Base-by-base conservation (phyloP, 2,329 filamentous ascomycete genomes). In the Colletotrichum shisoi region DNA sequence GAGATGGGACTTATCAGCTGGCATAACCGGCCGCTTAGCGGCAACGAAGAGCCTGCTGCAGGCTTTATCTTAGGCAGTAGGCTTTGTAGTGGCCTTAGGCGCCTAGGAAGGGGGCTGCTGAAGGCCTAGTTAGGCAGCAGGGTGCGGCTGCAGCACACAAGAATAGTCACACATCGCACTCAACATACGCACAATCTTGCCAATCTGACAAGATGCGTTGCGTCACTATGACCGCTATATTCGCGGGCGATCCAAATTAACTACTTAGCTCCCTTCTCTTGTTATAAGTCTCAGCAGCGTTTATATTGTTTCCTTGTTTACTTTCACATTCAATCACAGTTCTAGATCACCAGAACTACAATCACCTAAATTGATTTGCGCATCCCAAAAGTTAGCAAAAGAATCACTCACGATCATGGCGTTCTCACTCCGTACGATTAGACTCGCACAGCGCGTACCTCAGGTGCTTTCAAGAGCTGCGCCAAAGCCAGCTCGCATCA, bases 391-490 rank as follows among this genome's bases (percentile, higher is more conserved):
- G 7, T 13, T 21, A 44, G 8, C 21, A 44, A 24, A 24, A 44
- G 19, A 39, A 31, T 34, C 19, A 44, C 2, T 34, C 52, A 37
- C 8, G 4, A 31, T 15, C 34, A 68, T 68, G 65, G 34, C 65
- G 13, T 19, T 61, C 44, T 51, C 65, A 2, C 13, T 64, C 15
- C 61, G 65, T 12, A 31, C 49, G 13, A 42, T 68, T 8, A 57
- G 65, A 19, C 54, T 68, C 37, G 54, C 60, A 8, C 60, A 67
- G 21, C 64, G 53, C 11, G 48, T n/a, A 6, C 49, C 49, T 6
- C 61, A 17, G 21, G 27, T 45, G 2, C 17, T 64, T 17, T 51
- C 61, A 8, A 48, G 63, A 21, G 63, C 49, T 9, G n/a, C 57
- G 27, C 37, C 45, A 13, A 49, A 21, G 7, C 31, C 59, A 34